Evolutionary conservation across 169 alveolate genomes (phyloP).

Genomic region (Ichthyophthirius multifiliis): DNA sequence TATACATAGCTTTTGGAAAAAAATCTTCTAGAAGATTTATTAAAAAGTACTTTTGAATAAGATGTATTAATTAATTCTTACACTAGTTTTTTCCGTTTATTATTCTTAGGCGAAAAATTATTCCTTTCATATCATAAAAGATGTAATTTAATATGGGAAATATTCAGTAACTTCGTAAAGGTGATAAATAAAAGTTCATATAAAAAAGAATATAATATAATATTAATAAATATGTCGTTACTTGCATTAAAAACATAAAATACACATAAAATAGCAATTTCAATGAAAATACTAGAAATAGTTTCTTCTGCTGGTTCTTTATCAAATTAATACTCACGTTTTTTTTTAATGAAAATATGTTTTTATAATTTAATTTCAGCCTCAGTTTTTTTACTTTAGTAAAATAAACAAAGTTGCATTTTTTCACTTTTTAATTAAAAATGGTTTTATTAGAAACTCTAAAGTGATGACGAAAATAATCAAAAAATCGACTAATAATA

Average conservation of each 20-base stretch:
- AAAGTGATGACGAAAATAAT: neutral
- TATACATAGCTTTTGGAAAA: neutral
- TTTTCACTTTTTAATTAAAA: conserved; percentile 1
- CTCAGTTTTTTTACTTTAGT: neutral
- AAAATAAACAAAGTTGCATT: neutral
- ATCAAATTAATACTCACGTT: neutral
- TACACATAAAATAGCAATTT: neutral
- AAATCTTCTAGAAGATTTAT: neutral
- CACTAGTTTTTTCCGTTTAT: neutral
- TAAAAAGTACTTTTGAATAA: neutral
- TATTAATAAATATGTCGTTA: neutral
- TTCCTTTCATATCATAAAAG: neutral
- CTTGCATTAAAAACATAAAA: neutral
- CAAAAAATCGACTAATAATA: neutral
- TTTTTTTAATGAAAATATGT: neutral
- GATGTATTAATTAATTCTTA: neutral
- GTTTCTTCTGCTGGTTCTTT: neutral
- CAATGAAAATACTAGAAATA: conserved; percentile 11
- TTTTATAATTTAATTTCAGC: conserved; percentile 3
- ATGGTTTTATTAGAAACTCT: neutral
- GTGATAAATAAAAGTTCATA: neutral
- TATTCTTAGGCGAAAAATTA: neutral
- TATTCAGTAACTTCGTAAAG: neutral
- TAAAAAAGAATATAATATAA: conserved; percentile 4
- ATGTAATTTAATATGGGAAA: conserved; percentile 1